Base-by-base conservation (phyloP, 2,329 filamentous ascomycete genomes). In the Seiridium cupressi region DNA sequence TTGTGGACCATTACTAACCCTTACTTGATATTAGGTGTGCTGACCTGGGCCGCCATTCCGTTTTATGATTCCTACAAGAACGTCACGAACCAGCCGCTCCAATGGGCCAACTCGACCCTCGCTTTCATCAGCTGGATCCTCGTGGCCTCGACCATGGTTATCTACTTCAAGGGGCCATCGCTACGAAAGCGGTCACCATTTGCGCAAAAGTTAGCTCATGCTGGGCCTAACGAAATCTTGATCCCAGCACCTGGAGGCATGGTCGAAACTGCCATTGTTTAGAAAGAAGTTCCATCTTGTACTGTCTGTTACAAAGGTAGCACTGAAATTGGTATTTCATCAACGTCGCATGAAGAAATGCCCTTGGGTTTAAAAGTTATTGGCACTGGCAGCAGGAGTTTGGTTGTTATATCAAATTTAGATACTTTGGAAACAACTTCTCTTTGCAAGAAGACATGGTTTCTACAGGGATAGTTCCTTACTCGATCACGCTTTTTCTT, bases 31-130 rank as follows among this genome's bases (percentile, higher is more conserved):
- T 26, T 26, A 26, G 18, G 18, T 26, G 18, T 88, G 11, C 76
- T 87, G n/a, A 86, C 86, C 2, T 77, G 88, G 61, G 85, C 82
- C 49, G 83, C 85, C 0, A 82, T 77, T 1, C 86, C 86, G 0
- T 79, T 84, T 64, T 85, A 82, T 69, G 63, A 73, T 18, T 80
- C 77, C 36, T 78, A 81, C 60, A 71, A 73, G 0, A 68, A 70
- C 11, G 61, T 68, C 18, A 72, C 76, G 5, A 79, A 79, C 68
- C 26, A 53, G 11, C 9, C 26, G 6, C 74, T 87, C 2, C 77
- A 83, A 58, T 80, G 77, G 62, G 84, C 84, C 0, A 82, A 80
- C 35, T 82, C 81, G 0, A 77, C 86, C 5, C 77, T 87, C 0
- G 81, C 78, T 0, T 77, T 72, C 38, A 65, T 87, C 36, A 77